A percentile compares a stretch with the other conserved stretches of the same genome.
Conservation (phyloP, 1,284 basidiomycete species). For the Singerocomus rubriflavus region DNA sequence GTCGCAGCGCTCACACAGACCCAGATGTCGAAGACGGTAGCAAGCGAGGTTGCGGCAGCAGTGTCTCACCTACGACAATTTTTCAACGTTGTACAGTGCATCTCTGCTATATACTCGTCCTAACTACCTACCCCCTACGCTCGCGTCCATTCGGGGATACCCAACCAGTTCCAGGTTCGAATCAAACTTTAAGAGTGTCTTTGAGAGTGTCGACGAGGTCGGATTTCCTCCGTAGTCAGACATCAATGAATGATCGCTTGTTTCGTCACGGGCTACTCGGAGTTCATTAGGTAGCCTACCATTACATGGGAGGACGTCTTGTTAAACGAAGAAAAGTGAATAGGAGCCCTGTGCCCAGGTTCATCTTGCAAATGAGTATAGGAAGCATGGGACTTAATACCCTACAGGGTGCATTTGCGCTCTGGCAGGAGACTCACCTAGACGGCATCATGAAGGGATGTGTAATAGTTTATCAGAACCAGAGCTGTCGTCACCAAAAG, state of each 20-base stretch:
- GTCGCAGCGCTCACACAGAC: conserved; percentile 22
- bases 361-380: neutral
- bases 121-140: conserved; percentile 12
- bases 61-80: conserved; percentile 24
- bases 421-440: conserved; percentile 10
- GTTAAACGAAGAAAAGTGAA: neutral
- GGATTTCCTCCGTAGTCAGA: neutral
- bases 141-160: neutral
- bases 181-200: neutral
- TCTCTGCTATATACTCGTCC: conserved; percentile 9
- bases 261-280: neutral
- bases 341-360: conserved; percentile 1
- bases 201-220: neutral
- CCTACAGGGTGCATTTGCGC: neutral
- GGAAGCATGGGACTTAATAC: neutral
- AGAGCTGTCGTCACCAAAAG: conserved; percentile 1
- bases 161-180: neutral
- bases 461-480: conserved; percentile 1
- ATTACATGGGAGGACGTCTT: neutral
- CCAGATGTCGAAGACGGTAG: conserved; percentile 12
- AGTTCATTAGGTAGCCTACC: conserved; percentile 1
- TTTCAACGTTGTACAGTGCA: conserved; percentile 21
- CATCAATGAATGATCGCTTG: conserved; percentile 13
- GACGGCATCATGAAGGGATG: conserved; percentile 10
- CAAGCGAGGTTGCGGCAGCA: conserved; percentile 25